A percentile compares a stretch with the other conserved stretches of the same genome.
Conservation (phyloP, 2,329 filamentous ascomycete species). For the Hypoxylon sp. region DNA sequence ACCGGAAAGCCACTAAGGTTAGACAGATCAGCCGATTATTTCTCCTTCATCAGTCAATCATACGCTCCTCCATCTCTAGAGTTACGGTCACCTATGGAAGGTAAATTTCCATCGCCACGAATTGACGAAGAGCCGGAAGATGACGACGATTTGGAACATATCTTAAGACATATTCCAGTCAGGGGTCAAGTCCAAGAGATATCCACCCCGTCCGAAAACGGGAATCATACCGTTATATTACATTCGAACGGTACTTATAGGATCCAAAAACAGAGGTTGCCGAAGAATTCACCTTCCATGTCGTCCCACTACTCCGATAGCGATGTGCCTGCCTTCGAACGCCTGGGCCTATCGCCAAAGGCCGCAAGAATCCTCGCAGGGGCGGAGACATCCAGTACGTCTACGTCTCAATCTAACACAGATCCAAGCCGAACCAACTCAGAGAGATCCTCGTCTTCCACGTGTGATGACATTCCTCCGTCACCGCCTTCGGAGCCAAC, state of each 20-base stretch:
- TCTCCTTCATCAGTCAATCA: constrained; percentile 52
- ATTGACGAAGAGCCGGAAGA: constrained; percentile 46
- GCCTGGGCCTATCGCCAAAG: constrained; percentile 49
- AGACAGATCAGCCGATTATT: constrained; percentile 51
- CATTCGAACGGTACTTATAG: constrained; percentile 31
- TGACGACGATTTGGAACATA: constrained; percentile 41
- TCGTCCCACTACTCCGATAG: constrained; percentile 52
- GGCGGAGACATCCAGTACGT: constrained; percentile 43
- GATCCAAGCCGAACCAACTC: constrained; percentile 55
- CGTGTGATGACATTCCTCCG: constrained; percentile 58
- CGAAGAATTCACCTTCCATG: constrained; percentile 48
- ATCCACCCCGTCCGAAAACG: constrained; percentile 16
- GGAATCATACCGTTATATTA: constrained; percentile 15
- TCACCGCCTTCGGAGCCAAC: constrained; percentile 58
- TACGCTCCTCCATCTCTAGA: constrained; percentile 52
- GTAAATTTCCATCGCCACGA: constrained; percentile 42
- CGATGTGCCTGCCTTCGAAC: constrained; percentile 52
- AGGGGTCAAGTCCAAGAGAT: constrained; percentile 30
- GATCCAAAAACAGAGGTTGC: constrained; percentile 32
- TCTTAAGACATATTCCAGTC: constrained; percentile 26
- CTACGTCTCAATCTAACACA: constrained; percentile 47
- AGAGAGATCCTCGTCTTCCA: constrained; percentile 60
- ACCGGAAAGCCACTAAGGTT: constrained; percentile 35
- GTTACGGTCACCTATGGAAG: constrained; percentile 45
- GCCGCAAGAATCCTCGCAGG: constrained; percentile 45